phyloP scores from a whole-genome alignment of 1,284 basidiomycete species.

The Microbotryum intermedium region DNA sequence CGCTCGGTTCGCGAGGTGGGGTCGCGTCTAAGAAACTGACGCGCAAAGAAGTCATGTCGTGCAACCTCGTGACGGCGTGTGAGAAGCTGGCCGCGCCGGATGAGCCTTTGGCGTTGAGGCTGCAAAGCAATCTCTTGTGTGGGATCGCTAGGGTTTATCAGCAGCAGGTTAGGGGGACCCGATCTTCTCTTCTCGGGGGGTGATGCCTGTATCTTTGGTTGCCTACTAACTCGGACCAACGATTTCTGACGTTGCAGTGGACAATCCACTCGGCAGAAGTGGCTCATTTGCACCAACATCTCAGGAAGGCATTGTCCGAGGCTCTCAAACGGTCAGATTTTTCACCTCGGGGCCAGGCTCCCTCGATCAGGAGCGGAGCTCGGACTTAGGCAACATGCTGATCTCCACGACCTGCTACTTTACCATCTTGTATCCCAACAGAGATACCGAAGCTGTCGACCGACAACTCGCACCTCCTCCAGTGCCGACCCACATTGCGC shows the following conservation, averaged over 20 bases:
- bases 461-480: not conserved
- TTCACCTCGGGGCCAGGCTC: not conserved
- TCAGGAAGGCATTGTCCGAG: constrained; percentile 22
- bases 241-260: constrained; percentile 1
- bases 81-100: constrained; percentile 28
- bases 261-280: constrained; percentile 22
- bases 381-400: too few species aligned
- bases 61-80: constrained; percentile 28
- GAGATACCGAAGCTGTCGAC: constrained; percentile 1
- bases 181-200: not conserved
- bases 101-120: constrained; percentile 29
- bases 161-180: constrained; percentile 14
- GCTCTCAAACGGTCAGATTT: not conserved
- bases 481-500: not conserved
- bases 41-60: constrained; percentile 27
- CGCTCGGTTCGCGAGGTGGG: constrained; percentile 15
- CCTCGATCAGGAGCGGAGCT: too few species aligned
- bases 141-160: constrained; percentile 26
- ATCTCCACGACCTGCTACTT: not conserved
- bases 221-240: not conserved
- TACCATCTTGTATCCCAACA: not conserved
- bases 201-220: not conserved
- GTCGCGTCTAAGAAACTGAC: constrained; percentile 22
- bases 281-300: constrained; percentile 12
- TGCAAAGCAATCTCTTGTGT: constrained; percentile 17